Conservation (phyloP, 371 early-diverging fungal species). For the Mortierella sp. region DNA sequence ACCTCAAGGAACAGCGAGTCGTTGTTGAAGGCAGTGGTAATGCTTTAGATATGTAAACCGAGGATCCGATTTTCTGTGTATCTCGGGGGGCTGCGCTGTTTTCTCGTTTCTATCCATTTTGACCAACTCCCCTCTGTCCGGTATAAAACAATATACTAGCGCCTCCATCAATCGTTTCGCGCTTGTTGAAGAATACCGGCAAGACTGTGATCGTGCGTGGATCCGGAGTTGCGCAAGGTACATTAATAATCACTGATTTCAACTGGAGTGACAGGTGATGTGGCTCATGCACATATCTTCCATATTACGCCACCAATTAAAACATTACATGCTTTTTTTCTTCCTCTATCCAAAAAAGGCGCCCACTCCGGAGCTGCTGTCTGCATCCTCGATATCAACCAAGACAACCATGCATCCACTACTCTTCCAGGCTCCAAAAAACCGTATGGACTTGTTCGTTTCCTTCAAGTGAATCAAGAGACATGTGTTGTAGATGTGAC, state of each 20-base stretch:
- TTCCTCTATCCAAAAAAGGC: constrained; percentile 11
- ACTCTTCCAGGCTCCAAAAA: constrained; percentile 58
- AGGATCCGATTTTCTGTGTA: not conserved
- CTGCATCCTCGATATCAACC: constrained; percentile 84
- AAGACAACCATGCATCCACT: constrained; percentile 47
- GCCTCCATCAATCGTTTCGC: constrained; percentile 74
- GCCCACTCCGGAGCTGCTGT: constrained; percentile 86
- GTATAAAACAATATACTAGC: constrained; percentile 51
- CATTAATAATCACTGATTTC: constrained; percentile 26
- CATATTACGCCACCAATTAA: not conserved
- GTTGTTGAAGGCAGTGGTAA: constrained; percentile 74
- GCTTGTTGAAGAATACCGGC: constrained; percentile 74
- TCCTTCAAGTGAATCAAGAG: constrained; percentile 79
- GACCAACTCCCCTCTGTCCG: not conserved
- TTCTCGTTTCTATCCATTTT: not conserved
- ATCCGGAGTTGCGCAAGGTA: constrained; percentile 75
- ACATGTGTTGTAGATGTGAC: constrained; percentile 84
- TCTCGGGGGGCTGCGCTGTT: constrained; percentile 7
- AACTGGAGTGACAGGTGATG: not conserved
- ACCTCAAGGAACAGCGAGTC: constrained; percentile 70
- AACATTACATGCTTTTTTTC: not conserved
- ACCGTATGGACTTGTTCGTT: constrained; percentile 83
- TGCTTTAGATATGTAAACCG: not conserved
- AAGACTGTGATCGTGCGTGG: constrained; percentile 83
- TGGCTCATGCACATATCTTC: constrained; percentile 1